phyloP scores from a whole-genome alignment of 2,329 filamentous ascomycete species.

The Botrytis aclada region DNA sequence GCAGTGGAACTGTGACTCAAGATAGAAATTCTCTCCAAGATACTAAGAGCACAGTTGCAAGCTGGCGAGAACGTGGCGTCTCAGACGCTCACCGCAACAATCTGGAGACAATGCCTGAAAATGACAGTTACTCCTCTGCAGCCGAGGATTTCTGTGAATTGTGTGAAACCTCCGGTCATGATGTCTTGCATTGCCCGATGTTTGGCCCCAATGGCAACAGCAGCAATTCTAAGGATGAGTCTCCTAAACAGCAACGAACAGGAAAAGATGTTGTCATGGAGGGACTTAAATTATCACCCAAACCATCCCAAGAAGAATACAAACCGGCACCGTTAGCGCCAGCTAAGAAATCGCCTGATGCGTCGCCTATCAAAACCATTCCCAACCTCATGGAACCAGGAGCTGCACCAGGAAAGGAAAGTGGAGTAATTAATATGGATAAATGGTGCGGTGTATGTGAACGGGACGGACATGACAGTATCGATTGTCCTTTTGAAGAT shows the following conservation, averaged over 20 bases:
- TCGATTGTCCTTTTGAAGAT: constrained; percentile 91
- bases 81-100: constrained; percentile 45
- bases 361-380: constrained; percentile 46
- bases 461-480: constrained; percentile 92
- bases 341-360: constrained; percentile 42
- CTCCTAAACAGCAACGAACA: constrained; percentile 30
- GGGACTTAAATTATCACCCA: constrained; percentile 43
- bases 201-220: constrained; percentile 45
- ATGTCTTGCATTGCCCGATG: constrained; percentile 93
- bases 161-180: constrained; percentile 86
- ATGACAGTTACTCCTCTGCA: constrained; percentile 64
- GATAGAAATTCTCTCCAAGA: constrained; percentile 61
- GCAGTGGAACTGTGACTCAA: constrained; percentile 40
- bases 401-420: constrained; percentile 74
- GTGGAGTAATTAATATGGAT: constrained; percentile 71
- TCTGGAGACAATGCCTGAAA: constrained; percentile 68
- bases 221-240: constrained; percentile 15
- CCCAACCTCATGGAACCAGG: constrained; percentile 63
- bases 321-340: constrained; percentile 57
- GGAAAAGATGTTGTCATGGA: constrained; percentile 42
- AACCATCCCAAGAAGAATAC: constrained; percentile 42
- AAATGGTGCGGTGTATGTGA: constrained; percentile 99
- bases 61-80: constrained; percentile 49
- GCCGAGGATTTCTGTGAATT: constrained; percentile 81
- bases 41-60: constrained; percentile 62